Conservation (phyloP, 805 yeast species). For the Metschnikowia aberdeeniae region DNA sequence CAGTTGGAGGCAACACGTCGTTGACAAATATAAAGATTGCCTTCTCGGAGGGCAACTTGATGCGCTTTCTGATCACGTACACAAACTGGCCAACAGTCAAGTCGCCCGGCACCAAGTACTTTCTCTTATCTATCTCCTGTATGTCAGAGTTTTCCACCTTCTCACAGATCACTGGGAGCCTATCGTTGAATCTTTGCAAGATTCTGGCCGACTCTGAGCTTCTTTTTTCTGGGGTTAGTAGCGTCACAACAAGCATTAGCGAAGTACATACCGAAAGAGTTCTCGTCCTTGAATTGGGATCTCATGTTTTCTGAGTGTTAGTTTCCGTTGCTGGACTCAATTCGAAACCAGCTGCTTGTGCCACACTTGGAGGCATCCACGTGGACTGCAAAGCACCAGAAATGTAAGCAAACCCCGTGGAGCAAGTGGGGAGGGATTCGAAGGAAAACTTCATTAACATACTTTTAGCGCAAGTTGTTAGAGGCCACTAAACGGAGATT, state of each 20-base stretch:
- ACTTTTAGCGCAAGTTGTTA: slow-evolving; percentile 2
- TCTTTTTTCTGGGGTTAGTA: slow-evolving; percentile 63
- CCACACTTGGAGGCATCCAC: slow-evolving; percentile 2
- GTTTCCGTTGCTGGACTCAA: neutral
- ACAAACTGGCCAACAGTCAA: slow-evolving; percentile 97
- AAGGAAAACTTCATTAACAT: neutral
- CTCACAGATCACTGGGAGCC: slow-evolving; percentile 97
- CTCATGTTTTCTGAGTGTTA: slow-evolving; percentile 49
- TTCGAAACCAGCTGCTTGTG: neutral
- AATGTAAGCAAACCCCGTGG: slow-evolving; percentile 1
- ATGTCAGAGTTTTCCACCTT: slow-evolving; percentile 95
- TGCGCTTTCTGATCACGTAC: slow-evolving; percentile 93
- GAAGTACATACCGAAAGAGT: slow-evolving; percentile 75
- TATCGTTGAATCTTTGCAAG: slow-evolving; percentile 79
- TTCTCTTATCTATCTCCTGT: slow-evolving; percentile 94
- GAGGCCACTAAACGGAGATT: neutral
- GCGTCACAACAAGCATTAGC: neutral
- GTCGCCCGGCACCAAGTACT: slow-evolving; percentile 93
- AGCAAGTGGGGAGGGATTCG: neutral
- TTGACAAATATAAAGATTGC: slow-evolving; percentile 97
- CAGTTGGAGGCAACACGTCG: slow-evolving; percentile 96
- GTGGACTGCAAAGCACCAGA: neutral
- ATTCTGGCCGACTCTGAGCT: slow-evolving; percentile 92
- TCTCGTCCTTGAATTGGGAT: slow-evolving; percentile 92
- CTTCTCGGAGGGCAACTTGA: slow-evolving; percentile 93